A percentile compares a stretch with the other conserved stretches of the same genome.
These are phyloP conservation scores for Cruciata laevipes DNA, from an alignment of 257 asterid species.

Conservation along the genomic window DNA sequence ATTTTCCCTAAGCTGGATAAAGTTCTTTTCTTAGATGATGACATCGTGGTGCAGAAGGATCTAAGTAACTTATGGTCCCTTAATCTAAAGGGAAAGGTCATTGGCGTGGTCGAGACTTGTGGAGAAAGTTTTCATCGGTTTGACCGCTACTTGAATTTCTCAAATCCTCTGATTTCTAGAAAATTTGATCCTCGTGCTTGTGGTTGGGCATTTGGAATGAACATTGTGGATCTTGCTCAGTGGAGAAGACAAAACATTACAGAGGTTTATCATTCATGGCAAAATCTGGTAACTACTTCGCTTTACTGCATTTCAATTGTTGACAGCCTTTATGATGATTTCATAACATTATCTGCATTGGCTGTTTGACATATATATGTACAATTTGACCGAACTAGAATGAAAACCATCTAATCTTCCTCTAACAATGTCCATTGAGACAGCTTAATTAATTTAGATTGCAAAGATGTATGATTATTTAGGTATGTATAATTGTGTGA, in stretches of 20 bases:
- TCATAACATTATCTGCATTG: not conserved
- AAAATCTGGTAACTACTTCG: slow-evolving; percentile 51
- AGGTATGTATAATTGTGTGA: too few relatives aligned
- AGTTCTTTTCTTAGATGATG: slow-evolving; percentile 89
- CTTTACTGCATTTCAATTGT: not conserved
- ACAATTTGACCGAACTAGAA: not conserved
- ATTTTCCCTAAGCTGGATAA: slow-evolving; percentile 79
- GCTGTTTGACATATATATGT: not conserved
- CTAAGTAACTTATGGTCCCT: slow-evolving; percentile 72
- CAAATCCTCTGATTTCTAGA: slow-evolving; percentile 69
- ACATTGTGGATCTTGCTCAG: slow-evolving; percentile 56
- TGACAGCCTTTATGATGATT: not conserved
- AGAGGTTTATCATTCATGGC: slow-evolving; percentile 84
- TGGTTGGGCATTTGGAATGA: slow-evolving; percentile 99
- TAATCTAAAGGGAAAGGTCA: slow-evolving; percentile 70
- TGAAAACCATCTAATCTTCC: not conserved
- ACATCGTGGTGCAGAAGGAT: slow-evolving; percentile 78
- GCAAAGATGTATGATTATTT: too few relatives aligned
- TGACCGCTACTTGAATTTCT: slow-evolving; percentile 87
- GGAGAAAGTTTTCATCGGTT: slow-evolving; percentile 93
- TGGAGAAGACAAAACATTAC: slow-evolving; percentile 88
- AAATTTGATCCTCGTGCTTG: slow-evolving; percentile 73
- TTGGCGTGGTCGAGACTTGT: slow-evolving; percentile 96
- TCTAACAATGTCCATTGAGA: too few relatives aligned
- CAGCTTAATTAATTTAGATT: too few relatives aligned